phyloP scores from a whole-genome alignment of 108 stramenopile species.

The Cyclotella kingstonii region DNA sequence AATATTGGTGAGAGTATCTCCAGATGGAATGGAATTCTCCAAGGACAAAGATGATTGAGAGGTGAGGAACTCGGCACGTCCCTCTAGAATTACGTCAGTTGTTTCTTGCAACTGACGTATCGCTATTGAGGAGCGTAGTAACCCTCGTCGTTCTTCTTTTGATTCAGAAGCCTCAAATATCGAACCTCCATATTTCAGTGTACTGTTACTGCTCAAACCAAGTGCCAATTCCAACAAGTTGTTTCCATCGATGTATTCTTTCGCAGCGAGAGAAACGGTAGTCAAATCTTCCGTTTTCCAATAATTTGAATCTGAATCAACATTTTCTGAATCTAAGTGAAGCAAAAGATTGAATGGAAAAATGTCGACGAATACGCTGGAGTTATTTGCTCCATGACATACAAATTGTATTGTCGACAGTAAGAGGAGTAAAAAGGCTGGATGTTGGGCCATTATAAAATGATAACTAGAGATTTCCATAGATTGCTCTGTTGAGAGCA shows the following conservation, averaged over 20 bases:
- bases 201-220: neutral
- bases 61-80: neutral
- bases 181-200: conserved; percentile 1
- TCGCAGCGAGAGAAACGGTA: neutral
- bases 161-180: neutral
- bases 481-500: no score
- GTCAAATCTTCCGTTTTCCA: neutral
- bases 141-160: neutral
- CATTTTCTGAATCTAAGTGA: neutral
- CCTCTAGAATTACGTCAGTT: neutral
- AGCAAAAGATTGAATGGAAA: neutral
- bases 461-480: no score
- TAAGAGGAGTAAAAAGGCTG: neutral
- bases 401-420: neutral
- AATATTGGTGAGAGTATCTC: conserved; percentile 2
- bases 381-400: neutral
- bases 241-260: conserved; percentile 7
- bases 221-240: neutral
- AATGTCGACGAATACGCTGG: neutral
- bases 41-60: neutral
- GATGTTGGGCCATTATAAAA: neutral
- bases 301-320: neutral
- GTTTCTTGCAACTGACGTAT: neutral
- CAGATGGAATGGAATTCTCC: neutral
- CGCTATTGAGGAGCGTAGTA: neutral